Conservation (phyloP, 1,139 yeast genomes). For the Debaryomyces coudertii region DNA sequence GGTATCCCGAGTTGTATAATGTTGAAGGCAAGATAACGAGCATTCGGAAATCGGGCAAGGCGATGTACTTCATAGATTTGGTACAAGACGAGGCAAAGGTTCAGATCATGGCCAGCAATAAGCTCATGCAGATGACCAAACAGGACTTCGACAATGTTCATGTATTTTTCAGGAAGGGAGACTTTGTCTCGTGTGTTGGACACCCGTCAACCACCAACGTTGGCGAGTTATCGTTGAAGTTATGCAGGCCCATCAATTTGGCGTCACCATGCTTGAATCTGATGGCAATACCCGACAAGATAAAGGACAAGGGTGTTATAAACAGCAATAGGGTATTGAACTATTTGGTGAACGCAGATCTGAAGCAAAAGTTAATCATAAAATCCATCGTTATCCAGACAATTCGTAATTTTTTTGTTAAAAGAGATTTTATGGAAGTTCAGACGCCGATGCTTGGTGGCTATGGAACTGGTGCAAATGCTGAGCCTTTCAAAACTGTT, state of each 20-base stretch:
- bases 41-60: conserved; percentile 66
- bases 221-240: conserved; percentile 77
- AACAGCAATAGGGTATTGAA: conserved; percentile 74
- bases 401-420: conserved; percentile 59
- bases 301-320: conserved; percentile 57
- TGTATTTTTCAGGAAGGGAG: conserved; percentile 65
- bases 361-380: conserved; percentile 53
- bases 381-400: conserved; percentile 57
- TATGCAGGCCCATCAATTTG: conserved; percentile 49
- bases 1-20: conserved; percentile 16
- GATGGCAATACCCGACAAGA: conserved; percentile 58
- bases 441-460: conserved; percentile 82
- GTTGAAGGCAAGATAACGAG: conserved; percentile 61
- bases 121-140: conserved; percentile 41
- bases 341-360: conserved; percentile 60
- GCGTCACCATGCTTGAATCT: conserved; percentile 74
- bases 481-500: conserved; percentile 72
- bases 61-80: conserved; percentile 67
- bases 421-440: conserved; percentile 72
- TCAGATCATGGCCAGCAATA: conserved; percentile 64
- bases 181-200: conserved; percentile 66
- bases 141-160: conserved; percentile 52
- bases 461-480: conserved; percentile 85
- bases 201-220: conserved; percentile 72
- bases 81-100: conserved; percentile 57